Conservation (phyloP, 177 flowering plant genomes). For the Vitis hybrid region DNA sequence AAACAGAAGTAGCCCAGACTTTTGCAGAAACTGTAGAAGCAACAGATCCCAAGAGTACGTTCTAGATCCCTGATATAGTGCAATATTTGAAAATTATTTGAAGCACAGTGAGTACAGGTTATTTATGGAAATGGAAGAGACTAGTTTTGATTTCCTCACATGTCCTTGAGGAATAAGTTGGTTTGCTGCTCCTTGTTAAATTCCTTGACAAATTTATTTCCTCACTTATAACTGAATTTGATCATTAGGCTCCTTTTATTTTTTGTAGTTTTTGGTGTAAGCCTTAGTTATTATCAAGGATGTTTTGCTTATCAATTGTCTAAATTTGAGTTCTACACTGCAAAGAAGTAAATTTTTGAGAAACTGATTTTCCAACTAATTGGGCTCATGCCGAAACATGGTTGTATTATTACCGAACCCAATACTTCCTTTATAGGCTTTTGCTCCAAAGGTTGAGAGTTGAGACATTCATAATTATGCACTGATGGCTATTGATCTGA, state of each 20-base stretch:
- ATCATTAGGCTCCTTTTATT: neutral
- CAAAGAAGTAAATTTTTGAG: neutral
- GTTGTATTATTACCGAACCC: too few relatives aligned
- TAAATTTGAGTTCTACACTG: neutral
- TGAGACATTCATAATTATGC: too few relatives aligned
- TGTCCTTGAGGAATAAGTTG: neutral
- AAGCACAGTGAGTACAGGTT: neutral
- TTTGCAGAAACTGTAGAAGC: conserved; percentile 23
- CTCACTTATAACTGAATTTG: too few relatives aligned
- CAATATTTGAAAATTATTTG: neutral
- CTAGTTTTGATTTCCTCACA: neutral
- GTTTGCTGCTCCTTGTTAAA: too few relatives aligned
- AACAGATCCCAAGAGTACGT: conserved; percentile 20
- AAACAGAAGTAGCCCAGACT: conserved; percentile 19
- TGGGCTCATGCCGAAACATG: too few relatives aligned
- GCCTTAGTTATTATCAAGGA: neutral
- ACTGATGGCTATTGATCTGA: too few relatives aligned
- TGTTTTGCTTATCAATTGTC: neutral
- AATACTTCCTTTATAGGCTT: too few relatives aligned
- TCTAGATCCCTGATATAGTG: neutral
- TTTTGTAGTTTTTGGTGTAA: neutral
- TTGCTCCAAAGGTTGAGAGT: too few relatives aligned
- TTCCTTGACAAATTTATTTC: too few relatives aligned
- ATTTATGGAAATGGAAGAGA: neutral
- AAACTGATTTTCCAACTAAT: neutral